Base-by-base conservation (phyloP, 2,329 filamentous ascomycete genomes). In the Pseudogymnoascus sp. region DNA sequence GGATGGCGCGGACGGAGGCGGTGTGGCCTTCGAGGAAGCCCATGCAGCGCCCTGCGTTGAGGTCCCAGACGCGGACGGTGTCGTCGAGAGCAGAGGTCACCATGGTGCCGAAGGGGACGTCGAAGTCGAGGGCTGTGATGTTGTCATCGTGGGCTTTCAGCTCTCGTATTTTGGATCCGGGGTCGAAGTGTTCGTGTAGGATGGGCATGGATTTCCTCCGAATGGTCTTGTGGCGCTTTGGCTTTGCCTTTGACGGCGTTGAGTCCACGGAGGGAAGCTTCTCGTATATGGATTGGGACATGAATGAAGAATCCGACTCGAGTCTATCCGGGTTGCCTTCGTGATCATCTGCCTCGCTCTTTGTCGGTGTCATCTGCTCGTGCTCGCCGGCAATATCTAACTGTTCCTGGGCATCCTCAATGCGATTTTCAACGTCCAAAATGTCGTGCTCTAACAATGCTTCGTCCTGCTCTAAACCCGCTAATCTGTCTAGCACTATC, bases 261-360 rank as follows among this genome's bases (percentile, higher is more conserved):
- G 76, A 81, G 22, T 74, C 74, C 28, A 77, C 72, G 8, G 78
- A 77, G 0, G 93, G 91, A 7, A 99, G 79, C 76, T 97, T 97
- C 69, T 96, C 90, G 75, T 98, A 99, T 69, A 99, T 91, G 11
- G 93, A 97, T 75, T 97, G 91, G 2, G 95, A 97, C 95, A 98
- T 98, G 79, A 98, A 99, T 0, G 84, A 83, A 5, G 79, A 79
- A 68, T 82, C 79, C 64, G 76, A 74, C 40, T 78, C 79, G 43
- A 62, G 61, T 56, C 68, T 65, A 2, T 70, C 68, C 11, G 66
- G 50, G 22, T 56, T 46, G 70, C 89, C 76, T 72, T 89, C 77
- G 67, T 82, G 65, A 76, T 84, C 75, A 67, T 81, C 65, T 65
- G 79, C 66, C 70, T 86, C 78, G 76, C 83, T 73, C 77, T 83